These are phyloP conservation scores for Actinomucor elegans DNA, from an alignment of 371 early-diverging fungal genomes.

Conservation along the genomic window DNA sequence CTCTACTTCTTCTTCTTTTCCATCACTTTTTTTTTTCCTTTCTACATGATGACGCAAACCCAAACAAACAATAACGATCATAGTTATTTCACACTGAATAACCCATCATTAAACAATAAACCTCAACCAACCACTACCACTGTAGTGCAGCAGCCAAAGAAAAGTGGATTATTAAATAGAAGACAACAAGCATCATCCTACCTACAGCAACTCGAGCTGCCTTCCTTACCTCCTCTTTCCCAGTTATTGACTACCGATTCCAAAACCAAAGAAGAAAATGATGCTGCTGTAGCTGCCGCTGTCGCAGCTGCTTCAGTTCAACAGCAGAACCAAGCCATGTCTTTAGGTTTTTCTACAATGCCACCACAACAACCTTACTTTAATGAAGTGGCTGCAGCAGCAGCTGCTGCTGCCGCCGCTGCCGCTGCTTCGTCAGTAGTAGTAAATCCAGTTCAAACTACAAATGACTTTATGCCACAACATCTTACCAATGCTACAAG, in stretches of 20 bases:
- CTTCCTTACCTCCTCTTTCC: conserved; percentile 31
- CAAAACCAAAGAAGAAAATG: neutral
- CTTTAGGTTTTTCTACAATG: neutral
- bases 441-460: too few species aligned
- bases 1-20: neutral
- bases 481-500: too few species aligned
- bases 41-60: conserved; percentile 9
- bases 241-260: conserved; percentile 15
- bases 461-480: too few species aligned
- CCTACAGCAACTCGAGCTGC: conserved; percentile 25
- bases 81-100: conserved; percentile 8
- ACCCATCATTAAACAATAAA: conserved; percentile 1
- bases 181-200: conserved; percentile 16
- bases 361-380: too few species aligned
- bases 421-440: too few species aligned
- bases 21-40: neutral
- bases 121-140: neutral
- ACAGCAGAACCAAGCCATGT: neutral
- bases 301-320: conserved; percentile 7
- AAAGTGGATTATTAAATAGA: conserved; percentile 20
- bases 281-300: neutral
- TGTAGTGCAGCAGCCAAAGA: conserved; percentile 1
- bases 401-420: neutral
- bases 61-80: neutral
- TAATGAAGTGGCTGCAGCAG: neutral